Conservation (phyloP, 768 basidiomycete genomes). For the Boletus pseudo-olivaceus region DNA sequence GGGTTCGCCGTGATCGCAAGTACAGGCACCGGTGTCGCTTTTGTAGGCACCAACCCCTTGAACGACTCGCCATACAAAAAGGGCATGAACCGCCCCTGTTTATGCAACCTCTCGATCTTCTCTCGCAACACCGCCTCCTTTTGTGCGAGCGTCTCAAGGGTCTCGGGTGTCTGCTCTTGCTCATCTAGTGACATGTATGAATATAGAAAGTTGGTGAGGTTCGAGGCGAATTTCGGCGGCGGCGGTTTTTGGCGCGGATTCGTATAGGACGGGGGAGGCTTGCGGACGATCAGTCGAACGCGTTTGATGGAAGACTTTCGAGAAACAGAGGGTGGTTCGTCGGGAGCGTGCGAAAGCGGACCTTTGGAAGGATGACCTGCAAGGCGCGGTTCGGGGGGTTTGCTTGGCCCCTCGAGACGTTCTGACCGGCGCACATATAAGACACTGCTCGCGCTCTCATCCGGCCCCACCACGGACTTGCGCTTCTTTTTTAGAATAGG, state of each 20-base stretch:
- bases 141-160: conserved; percentile 36
- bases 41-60: conserved; percentile 3
- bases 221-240: conserved; percentile 46
- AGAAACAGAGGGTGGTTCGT: conserved; percentile 2
- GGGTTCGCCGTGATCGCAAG: conserved; percentile 10
- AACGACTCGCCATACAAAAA: conserved; percentile 34
- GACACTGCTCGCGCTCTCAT: conserved; percentile 1
- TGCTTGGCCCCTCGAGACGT: conserved; percentile 15
- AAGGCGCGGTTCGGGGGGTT: conserved; percentile 4
- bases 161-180: conserved; percentile 42
- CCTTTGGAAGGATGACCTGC: not conserved
- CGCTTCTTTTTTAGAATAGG: conserved; percentile 26
- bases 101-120: conserved; percentile 41
- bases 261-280: conserved; percentile 56
- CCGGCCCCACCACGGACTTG: conserved; percentile 12
- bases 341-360: not conserved
- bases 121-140: conserved; percentile 45
- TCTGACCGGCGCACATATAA: conserved; percentile 18
- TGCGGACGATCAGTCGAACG: conserved; percentile 61
- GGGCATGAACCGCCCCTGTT: conserved; percentile 45
- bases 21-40: conserved; percentile 4
- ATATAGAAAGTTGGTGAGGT: conserved; percentile 52
- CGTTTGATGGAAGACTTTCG: conserved; percentile 46
- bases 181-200: conserved; percentile 60
- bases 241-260: conserved; percentile 68